These are phyloP conservation scores for Alternaria rosae DNA, from an alignment of 2,329 filamentous ascomycete species.

Conservation along the genomic window DNA sequence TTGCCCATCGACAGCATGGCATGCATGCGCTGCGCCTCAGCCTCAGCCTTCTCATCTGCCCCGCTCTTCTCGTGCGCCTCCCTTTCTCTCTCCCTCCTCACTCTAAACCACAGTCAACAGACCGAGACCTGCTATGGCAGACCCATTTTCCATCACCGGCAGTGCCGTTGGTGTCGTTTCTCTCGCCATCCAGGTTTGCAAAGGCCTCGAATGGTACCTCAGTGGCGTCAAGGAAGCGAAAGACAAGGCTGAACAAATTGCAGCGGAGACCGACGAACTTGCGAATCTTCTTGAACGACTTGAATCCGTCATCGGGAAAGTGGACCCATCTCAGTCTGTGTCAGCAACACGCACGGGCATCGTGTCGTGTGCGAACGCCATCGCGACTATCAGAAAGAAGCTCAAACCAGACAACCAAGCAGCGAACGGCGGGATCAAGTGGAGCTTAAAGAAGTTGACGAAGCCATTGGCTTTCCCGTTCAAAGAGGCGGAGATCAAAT, in stretches of 20 bases:
- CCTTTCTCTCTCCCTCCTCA: not conserved
- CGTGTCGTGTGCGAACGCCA: not conserved
- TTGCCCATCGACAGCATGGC: not conserved
- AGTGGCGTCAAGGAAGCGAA: not conserved
- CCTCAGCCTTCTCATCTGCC: not conserved
- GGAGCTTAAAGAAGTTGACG: not conserved
- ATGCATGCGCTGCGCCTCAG: not conserved
- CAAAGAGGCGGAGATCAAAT: not conserved
- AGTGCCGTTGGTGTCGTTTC: not conserved
- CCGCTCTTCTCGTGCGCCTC: not conserved
- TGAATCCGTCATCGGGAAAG: accelerated
- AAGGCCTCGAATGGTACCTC: not conserved
- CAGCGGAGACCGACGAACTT: not conserved
- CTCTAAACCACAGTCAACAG: accelerated
- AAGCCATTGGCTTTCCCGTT: not conserved
- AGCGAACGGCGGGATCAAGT: not conserved
- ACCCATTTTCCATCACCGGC: not conserved
- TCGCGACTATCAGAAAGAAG: accelerated
- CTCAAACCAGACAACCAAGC: not conserved
- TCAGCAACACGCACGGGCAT: not conserved
- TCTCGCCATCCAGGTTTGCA: not conserved
- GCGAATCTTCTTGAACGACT: not conserved
- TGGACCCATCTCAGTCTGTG: not conserved
- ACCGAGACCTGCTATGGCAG: not conserved
- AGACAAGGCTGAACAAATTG: not conserved